These are phyloP conservation scores for Plasmopara halstedii DNA, from an alignment of 352 stramenopile species.

Conservation along the genomic window DNA sequence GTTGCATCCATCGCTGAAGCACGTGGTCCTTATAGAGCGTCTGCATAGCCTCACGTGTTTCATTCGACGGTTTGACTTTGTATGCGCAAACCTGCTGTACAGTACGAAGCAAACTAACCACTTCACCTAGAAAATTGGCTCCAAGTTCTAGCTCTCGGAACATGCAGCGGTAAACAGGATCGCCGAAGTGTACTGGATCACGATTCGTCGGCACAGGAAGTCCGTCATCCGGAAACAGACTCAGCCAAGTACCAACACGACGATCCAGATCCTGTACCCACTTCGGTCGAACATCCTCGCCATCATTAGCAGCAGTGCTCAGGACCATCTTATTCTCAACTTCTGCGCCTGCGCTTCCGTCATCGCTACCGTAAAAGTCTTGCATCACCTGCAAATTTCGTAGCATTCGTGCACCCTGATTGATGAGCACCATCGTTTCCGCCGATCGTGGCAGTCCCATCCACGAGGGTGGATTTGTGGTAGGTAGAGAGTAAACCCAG, in stretches of 20 bases:
- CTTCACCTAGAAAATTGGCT: slow-evolving; percentile 46
- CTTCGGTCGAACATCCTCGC: slow-evolving; percentile 46
- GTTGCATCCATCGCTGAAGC: slow-evolving; percentile 40
- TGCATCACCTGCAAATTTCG: slow-evolving; percentile 81
- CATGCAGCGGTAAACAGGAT: slow-evolving; percentile 90
- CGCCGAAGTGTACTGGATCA: slow-evolving; percentile 54
- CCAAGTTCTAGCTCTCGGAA: slow-evolving; percentile 83
- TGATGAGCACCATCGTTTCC: slow-evolving; percentile 85
- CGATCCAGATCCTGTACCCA: slow-evolving; percentile 80
- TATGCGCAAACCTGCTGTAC: slow-evolving; percentile 77
- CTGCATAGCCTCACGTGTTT: slow-evolving; percentile 74
- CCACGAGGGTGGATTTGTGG: slow-evolving; percentile 89
- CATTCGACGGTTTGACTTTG: slow-evolving; percentile 83
- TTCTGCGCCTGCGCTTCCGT: slow-evolving; percentile 20
- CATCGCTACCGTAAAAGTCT: slow-evolving; percentile 62
- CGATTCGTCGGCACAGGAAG: slow-evolving; percentile 38
- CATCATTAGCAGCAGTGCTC: slow-evolving; percentile 20
- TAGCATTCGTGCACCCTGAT: slow-evolving; percentile 64
- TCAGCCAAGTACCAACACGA: slow-evolving; percentile 56
- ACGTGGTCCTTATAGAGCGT: slow-evolving; percentile 66
- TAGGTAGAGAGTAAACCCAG: slow-evolving; percentile 83
- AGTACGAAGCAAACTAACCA: slow-evolving; percentile 58
- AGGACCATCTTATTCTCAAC: slow-evolving; percentile 63
- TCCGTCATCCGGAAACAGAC: slow-evolving; percentile 39
- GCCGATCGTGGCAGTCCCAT: slow-evolving; percentile 89